These are phyloP conservation scores for Pterula multifida DNA, from an alignment of 1,284 basidiomycete species.

Conservation along the genomic window DNA sequence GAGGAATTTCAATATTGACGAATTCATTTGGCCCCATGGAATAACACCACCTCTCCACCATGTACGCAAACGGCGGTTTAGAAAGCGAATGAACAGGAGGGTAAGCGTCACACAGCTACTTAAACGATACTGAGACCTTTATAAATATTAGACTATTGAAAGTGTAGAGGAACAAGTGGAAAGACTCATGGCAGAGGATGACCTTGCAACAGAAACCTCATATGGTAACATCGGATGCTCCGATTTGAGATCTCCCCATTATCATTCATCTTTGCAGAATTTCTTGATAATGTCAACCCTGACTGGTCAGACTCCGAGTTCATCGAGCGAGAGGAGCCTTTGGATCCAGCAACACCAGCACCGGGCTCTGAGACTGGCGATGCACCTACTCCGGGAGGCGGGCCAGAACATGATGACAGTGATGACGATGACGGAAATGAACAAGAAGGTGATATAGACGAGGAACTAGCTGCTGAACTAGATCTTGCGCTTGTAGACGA, in stretches of 20 bases:
- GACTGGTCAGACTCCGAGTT: conserved; percentile 83
- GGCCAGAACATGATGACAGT: conserved; percentile 50
- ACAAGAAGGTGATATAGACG: conserved; percentile 50
- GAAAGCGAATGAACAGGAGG: conserved; percentile 78
- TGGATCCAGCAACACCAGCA: conserved; percentile 39
- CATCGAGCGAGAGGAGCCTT: conserved; percentile 50
- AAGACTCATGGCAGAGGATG: conserved; percentile 79
- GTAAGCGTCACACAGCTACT: conserved; percentile 27
- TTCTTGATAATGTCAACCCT: conserved; percentile 76
- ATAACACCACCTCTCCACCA: conserved; percentile 90
- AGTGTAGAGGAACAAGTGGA: conserved; percentile 97
- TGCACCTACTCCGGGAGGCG: conserved; percentile 39
- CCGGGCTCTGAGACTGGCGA: conserved; percentile 58
- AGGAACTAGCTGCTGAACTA: conserved; percentile 44
- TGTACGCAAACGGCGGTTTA: conserved; percentile 86
- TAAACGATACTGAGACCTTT: not conserved
- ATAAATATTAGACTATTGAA: conserved; percentile 82
- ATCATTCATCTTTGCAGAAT: conserved; percentile 29
- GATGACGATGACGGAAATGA: conserved; percentile 46
- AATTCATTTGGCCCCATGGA: conserved; percentile 97
- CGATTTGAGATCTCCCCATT: conserved; percentile 2
- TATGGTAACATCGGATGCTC: conserved; percentile 38
- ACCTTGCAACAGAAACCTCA: conserved; percentile 67
- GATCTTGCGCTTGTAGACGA: conserved; percentile 44
- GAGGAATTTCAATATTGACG: conserved; percentile 80